Conservation (phyloP, 2,329 filamentous ascomycete species). For the Juglanconis oblonga region DNA sequence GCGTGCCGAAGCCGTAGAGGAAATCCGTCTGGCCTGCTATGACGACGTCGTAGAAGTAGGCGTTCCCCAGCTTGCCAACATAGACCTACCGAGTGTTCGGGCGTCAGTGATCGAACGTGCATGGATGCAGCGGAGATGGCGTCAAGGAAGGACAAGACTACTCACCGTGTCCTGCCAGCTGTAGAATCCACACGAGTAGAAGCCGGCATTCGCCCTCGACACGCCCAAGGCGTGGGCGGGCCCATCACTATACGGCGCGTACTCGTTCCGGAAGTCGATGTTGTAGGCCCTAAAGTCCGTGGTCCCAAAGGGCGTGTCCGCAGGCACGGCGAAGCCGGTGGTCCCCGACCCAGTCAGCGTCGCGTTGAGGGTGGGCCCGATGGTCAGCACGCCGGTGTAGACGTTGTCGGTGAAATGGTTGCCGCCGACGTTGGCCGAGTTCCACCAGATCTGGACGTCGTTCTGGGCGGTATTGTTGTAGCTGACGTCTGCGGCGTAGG, state of each 20-base stretch:
- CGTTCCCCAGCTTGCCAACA: slow-evolving; percentile 63
- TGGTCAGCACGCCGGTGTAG: slow-evolving; percentile 58
- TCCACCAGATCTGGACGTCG: slow-evolving; percentile 57
- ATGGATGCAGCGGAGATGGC: no score
- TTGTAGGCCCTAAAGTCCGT: slow-evolving; percentile 65
- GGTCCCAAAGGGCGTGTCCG: slow-evolving; percentile 61
- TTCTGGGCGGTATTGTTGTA: slow-evolving; percentile 38
- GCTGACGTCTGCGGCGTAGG: slow-evolving; percentile 38
- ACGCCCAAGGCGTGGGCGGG: slow-evolving; percentile 60
- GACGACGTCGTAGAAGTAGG: slow-evolving; percentile 59
- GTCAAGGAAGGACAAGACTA: background rate
- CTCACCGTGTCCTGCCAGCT: slow-evolving; percentile 65
- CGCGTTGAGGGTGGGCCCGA: slow-evolving; percentile 62
- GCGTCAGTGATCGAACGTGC: no score
- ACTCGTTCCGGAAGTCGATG: slow-evolving; percentile 62
- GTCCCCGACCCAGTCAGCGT: slow-evolving; percentile 60
- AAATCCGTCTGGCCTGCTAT: slow-evolving; percentile 68
- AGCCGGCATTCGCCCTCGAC: slow-evolving; percentile 62
- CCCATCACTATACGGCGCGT: slow-evolving; percentile 45
- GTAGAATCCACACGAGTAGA: slow-evolving; percentile 65
- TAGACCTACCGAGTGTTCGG: slow-evolving; percentile 44
- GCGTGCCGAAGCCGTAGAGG: slow-evolving; percentile 65
- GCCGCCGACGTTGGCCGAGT: slow-evolving; percentile 48
- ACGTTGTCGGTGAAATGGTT: slow-evolving; percentile 53
- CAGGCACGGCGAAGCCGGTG: slow-evolving; percentile 59